phyloP scores from a whole-genome alignment of 306 rosid species.

The Vicia sativa region DNA sequence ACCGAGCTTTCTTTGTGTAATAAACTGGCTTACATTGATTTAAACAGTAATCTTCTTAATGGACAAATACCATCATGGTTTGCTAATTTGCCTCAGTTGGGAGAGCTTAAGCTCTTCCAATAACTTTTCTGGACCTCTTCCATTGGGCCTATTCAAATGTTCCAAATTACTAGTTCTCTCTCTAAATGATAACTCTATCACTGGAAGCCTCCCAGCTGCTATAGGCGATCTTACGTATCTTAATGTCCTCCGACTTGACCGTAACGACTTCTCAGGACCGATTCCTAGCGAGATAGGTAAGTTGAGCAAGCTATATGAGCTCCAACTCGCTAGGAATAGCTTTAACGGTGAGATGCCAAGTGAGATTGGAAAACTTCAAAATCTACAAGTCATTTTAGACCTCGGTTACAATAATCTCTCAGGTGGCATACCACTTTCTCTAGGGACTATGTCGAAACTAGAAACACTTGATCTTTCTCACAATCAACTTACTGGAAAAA shows the following conservation, averaged over 20 bases:
- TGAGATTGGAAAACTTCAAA: slow-evolving; percentile 81
- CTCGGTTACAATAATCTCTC: slow-evolving; percentile 80
- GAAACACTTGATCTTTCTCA: slow-evolving; percentile 88
- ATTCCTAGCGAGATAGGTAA: slow-evolving; percentile 66
- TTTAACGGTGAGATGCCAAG: slow-evolving; percentile 68
- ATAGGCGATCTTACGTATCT: slow-evolving; percentile 68
- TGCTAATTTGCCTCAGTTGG: slow-evolving; percentile 71
- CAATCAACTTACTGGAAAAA: slow-evolving; percentile 77
- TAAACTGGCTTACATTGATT: slow-evolving; percentile 68
- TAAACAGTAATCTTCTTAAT: slow-evolving; percentile 64
- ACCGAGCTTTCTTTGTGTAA: slow-evolving; percentile 75
- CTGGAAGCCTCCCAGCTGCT: slow-evolving; percentile 70
- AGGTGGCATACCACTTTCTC: slow-evolving; percentile 68
- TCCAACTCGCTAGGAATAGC: slow-evolving; percentile 63
- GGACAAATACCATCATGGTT: slow-evolving; percentile 79
- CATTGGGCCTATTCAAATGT: slow-evolving; percentile 66
- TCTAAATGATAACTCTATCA: slow-evolving; percentile 63
- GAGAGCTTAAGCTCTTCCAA: slow-evolving; percentile 82
- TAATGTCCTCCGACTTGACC: slow-evolving; percentile 67
- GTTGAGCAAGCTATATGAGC: slow-evolving; percentile 73
- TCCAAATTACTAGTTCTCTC: slow-evolving; percentile 74
- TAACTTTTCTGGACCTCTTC: slow-evolving; percentile 65
- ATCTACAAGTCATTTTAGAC: slow-evolving; percentile 84
- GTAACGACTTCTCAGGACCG: slow-evolving; percentile 64
- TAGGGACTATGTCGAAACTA: slow-evolving; percentile 63